Percentiles rank a stretch among this genome's conserved stretches.
phyloP scores from a whole-genome alignment of 352 stramenopile genomes.

The Pythium grandisporangium region DNA sequence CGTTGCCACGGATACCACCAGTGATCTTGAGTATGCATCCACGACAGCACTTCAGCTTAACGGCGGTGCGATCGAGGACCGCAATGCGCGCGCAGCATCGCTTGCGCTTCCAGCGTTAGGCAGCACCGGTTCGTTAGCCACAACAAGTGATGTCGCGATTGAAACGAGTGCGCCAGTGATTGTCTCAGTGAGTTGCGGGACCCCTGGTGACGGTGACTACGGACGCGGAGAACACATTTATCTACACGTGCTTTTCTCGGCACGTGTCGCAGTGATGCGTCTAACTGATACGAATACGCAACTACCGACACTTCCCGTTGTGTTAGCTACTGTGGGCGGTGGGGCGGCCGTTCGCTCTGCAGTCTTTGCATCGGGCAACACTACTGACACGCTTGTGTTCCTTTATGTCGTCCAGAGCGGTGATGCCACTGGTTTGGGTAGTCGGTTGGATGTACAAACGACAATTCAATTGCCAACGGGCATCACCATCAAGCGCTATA shows the following conservation, averaged over 20 bases:
- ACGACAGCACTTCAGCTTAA: constrained; percentile 38
- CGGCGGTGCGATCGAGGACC: constrained; percentile 51
- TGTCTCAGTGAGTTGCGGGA: constrained; percentile 29
- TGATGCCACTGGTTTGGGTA: constrained; percentile 20
- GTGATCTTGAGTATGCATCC: constrained; percentile 57
- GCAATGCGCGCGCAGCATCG: constrained; percentile 43
- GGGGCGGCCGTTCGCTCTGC: constrained; percentile 22
- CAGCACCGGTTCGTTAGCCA: constrained; percentile 28
- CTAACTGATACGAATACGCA: too few species aligned
- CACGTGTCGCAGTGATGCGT: constrained; percentile 55
- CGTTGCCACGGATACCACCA: constrained; percentile 29
- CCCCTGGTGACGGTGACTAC: constrained; percentile 58
- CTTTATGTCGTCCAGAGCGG: constrained; percentile 55
- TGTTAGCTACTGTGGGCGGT: constrained; percentile 31
- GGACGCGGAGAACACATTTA: constrained; percentile 53
- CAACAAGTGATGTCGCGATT: constrained; percentile 48
- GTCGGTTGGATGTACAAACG: constrained; percentile 34
- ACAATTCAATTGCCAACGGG: constrained; percentile 43
- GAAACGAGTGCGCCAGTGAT: constrained; percentile 64
- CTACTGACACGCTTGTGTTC: constrained; percentile 58
- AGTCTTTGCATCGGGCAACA: constrained; percentile 50
- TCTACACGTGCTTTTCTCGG: constrained; percentile 49
- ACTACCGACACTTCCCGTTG: constrained; percentile 34
- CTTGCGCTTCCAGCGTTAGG: constrained; percentile 42
- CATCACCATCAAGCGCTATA: constrained; percentile 65